Evolutionary conservation across 2,329 filamentous ascomycete genomes (phyloP), one percentile per base, ranked within the genome.

Genomic region (Parastagonospora avenae): DNA sequence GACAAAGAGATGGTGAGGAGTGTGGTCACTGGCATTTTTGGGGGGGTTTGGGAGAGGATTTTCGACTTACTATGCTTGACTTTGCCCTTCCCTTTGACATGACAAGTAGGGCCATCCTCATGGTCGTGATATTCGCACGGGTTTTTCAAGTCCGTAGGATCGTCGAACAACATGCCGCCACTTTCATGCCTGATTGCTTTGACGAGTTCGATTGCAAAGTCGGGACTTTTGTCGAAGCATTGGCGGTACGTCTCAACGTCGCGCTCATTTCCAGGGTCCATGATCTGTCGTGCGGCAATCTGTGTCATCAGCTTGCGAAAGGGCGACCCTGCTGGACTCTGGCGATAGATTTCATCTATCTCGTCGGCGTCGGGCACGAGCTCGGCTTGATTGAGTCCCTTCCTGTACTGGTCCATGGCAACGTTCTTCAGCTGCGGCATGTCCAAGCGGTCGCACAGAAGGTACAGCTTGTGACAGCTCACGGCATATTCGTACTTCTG

Each of bases 241-340:
- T 72, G 69, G 32, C 76, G 75, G 57, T 83, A 83, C 4, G 73
- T 75, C 24, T 77, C 74, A 2, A 79, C 76, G 60, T 81, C 75
- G 49, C 77, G 76, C 36, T 80, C 74, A 46, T 71, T 77, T 28
- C 77, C 79, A 0, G 80, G 80, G 56, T 82, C 80, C 80, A 83
- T 83, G 53, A 83, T 81, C 67, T 83, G 81, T 24, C 81, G 72
- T 4, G 81, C 81, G n/a, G 80, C 80, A 41, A 83, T 83, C 54
- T 75, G 73, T 46, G 78, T 77, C 75, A 82, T 79, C 15, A 83
- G 70, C 28, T 65, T 72, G 31, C 80, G 72, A 61, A 82, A 82
- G 1, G 80, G 78, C 46, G 77, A 81, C 4, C 65, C 70, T 2
- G 57, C 44, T 3, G 76, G 74, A 29, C 76, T 79, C 42, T 72